These are phyloP conservation scores for Stagonosporopsis vannaccii DNA, from an alignment of 2,329 filamentous ascomycete species.

Conservation along the genomic window DNA sequence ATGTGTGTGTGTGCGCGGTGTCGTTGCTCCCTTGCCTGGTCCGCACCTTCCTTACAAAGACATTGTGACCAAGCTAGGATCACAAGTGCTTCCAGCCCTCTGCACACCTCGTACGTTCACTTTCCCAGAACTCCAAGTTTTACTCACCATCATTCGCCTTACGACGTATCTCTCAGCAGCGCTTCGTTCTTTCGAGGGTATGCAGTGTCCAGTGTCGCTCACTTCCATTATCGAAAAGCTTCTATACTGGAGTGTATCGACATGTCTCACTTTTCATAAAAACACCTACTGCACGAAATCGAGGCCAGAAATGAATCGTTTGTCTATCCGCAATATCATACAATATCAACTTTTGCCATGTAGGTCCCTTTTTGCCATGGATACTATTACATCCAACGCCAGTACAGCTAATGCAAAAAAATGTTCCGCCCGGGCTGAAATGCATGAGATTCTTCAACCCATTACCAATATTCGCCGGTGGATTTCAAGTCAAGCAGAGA, in stretches of 20 bases:
- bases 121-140: no score
- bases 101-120: no score
- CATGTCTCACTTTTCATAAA: not conserved
- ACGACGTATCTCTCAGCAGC: not conserved
- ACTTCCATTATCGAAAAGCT: not conserved
- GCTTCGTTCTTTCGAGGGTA: not conserved
- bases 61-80: not conserved
- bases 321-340: constrained; percentile 16
- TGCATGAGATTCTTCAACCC: constrained; percentile 14
- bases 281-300: no score
- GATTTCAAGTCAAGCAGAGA: constrained; percentile 15
- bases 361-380: not conserved
- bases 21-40: no score
- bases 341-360: constrained; percentile 13
- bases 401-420: constrained; percentile 31
- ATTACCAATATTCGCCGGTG: constrained; percentile 18
- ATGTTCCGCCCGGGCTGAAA: constrained; percentile 24
- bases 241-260: not conserved
- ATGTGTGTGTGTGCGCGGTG: no score
- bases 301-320: constrained; percentile 10
- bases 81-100: not conserved
- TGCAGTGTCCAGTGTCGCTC: not conserved
- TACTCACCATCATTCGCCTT: not conserved
- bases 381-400: constrained; percentile 21
- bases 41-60: not conserved